phyloP scores from a whole-genome alignment of 2,329 filamentous ascomycete species.

The Colletotrichum scovillei region DNA sequence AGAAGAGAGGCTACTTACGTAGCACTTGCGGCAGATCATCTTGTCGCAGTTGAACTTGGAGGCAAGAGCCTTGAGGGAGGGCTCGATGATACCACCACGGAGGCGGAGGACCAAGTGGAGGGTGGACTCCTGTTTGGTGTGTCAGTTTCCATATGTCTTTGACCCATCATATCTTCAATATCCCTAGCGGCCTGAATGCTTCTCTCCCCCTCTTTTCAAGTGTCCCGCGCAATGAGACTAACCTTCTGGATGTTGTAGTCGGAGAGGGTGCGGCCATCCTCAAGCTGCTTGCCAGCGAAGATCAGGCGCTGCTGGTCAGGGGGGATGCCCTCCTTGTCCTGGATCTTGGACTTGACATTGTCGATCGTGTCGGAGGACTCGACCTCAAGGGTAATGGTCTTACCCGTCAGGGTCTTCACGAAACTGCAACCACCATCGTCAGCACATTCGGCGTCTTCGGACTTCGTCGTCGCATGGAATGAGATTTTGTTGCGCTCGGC shows the following conservation, averaged over 20 bases:
- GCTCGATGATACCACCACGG: slow-evolving; percentile 99
- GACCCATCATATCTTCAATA: neutral
- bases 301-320: slow-evolving; percentile 98
- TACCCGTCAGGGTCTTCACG: slow-evolving; percentile 99
- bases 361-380: slow-evolving; percentile 99
- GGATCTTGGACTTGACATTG: slow-evolving; percentile 99
- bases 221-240: slow-evolving; percentile 49
- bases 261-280: slow-evolving; percentile 95
- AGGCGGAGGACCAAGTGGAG: slow-evolving; percentile 99
- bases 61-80: slow-evolving; percentile 96
- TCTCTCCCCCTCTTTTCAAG: neutral
- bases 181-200: neutral
- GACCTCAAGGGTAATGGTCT: slow-evolving; percentile 99
- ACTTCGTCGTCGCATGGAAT: slow-evolving; percentile 30
- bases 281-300: slow-evolving; percentile 98
- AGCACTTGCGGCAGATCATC: slow-evolving; percentile 99
- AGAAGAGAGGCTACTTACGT: slow-evolving; percentile 72
- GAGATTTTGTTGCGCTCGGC: neutral
- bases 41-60: slow-evolving; percentile 99
- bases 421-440: slow-evolving; percentile 71
- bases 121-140: slow-evolving; percentile 83
- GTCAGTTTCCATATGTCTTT: slow-evolving; percentile 19
- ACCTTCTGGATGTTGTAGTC: slow-evolving; percentile 99
- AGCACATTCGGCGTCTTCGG: slow-evolving; percentile 38
- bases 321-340: slow-evolving; percentile 99